These are phyloP conservation scores for Ambrosia artemisiifolia DNA, from an alignment of 129 eudicot species.

Conservation along the genomic window DNA sequence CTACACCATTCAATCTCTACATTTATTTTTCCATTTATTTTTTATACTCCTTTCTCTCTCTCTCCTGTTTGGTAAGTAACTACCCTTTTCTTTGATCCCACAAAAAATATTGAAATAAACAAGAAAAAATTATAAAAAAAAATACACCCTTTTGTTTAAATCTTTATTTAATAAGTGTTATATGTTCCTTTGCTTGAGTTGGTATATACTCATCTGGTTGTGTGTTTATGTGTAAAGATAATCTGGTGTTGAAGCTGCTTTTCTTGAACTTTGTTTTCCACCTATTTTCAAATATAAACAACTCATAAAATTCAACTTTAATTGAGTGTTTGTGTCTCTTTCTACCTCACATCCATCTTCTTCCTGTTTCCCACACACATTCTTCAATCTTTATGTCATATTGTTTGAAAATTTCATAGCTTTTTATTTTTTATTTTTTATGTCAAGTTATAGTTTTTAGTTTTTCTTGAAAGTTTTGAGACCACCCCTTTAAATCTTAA, in stretches of 20 bases:
- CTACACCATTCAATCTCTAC: slow-evolving; percentile 26
- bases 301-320: slow-evolving; percentile 23
- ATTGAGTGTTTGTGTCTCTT: slow-evolving; percentile 33
- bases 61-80: slow-evolving; percentile 33
- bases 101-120: slow-evolving; percentile 10
- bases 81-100: slow-evolving; percentile 24
- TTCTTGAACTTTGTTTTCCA: slow-evolving; percentile 26
- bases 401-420: slow-evolving; percentile 24
- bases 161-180: slow-evolving; percentile 17
- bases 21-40: slow-evolving; percentile 13
- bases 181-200: slow-evolving; percentile 33
- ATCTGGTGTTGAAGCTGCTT: slow-evolving; percentile 24
- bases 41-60: slow-evolving; percentile 11
- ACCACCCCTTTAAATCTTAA: slow-evolving; percentile 1
- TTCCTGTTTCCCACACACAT: slow-evolving; percentile 28
- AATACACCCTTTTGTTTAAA: slow-evolving; percentile 22
- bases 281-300: slow-evolving; percentile 25
- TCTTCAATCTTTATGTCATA: slow-evolving; percentile 45
- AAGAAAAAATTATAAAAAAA: neutral
- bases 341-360: no score
- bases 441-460: slow-evolving; percentile 20
- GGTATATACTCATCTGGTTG: slow-evolving; percentile 24
- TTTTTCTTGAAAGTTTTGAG: slow-evolving; percentile 20
- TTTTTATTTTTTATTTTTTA: no score
- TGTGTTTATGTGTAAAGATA: slow-evolving; percentile 14